phyloP scores from a whole-genome alignment of 148 eudicot genomes.

The Fagopyrum homotropicum region DNA sequence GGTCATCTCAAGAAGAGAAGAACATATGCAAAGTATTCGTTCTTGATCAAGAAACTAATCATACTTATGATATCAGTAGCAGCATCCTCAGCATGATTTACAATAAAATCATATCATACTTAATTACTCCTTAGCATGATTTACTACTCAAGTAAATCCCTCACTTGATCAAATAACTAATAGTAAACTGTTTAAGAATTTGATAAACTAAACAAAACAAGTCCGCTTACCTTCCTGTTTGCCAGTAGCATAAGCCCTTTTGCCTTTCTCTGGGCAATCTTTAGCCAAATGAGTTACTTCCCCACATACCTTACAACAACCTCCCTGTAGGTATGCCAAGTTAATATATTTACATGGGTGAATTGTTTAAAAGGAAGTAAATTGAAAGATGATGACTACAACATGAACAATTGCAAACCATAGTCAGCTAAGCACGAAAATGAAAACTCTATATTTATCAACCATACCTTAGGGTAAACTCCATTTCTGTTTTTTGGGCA shows the following conservation, averaged over 20 bases:
- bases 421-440: neutral
- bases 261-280: slow-evolving; percentile 73
- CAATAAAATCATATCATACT: neutral
- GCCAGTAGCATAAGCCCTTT: slow-evolving; percentile 22
- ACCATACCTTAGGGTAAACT: slow-evolving; percentile 86
- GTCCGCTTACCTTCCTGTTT: slow-evolving; percentile 34
- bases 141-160: neutral
- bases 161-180: neutral
- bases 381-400: too few relatives aligned
- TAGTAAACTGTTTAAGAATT: neutral
- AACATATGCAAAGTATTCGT: neutral
- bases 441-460: neutral
- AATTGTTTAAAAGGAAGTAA: neutral
- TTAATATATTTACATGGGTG: neutral
- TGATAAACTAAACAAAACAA: slow-evolving; percentile 4
- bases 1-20: neutral
- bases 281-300: slow-evolving; percentile 80
- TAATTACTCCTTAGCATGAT: neutral
- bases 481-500: slow-evolving; percentile 94
- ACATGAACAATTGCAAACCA: too few relatives aligned
- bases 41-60: neutral
- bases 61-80: neutral
- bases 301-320: slow-evolving; percentile 82
- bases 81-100: neutral
- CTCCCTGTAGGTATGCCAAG: slow-evolving; percentile 47